Conservation (phyloP, 768 basidiomycete genomes). For the Russula griseocarnosa region DNA sequence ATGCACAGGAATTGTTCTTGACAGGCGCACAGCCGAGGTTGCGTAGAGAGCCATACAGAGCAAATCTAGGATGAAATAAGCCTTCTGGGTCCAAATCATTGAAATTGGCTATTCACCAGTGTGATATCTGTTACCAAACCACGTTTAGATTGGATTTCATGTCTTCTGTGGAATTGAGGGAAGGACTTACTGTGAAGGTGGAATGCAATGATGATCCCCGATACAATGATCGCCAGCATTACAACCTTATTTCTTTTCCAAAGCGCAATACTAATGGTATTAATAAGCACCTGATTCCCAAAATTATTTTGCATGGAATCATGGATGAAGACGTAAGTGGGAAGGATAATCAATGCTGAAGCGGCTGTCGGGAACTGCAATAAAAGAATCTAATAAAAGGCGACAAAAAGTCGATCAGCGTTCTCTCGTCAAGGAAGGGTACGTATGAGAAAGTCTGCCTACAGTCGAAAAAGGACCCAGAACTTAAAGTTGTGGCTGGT, state of each 20-base stretch:
- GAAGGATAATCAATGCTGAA: neutral
- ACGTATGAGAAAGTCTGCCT: neutral
- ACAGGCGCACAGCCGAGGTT: neutral
- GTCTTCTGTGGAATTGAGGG: too few species aligned
- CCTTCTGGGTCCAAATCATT: neutral
- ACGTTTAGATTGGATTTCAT: neutral
- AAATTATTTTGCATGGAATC: neutral
- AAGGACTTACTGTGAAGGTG: neutral
- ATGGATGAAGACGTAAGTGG: neutral
- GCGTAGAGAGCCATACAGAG: neutral
- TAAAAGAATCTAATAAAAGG: neutral
- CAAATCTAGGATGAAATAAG: neutral
- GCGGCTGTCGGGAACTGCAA: neutral
- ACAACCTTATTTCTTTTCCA: neutral
- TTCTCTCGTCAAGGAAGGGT: neutral
- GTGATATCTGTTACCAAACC: neutral
- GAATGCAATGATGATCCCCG: neutral
- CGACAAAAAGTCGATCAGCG: neutral
- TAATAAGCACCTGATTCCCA: neutral
- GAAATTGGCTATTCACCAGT: neutral
- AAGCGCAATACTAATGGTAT: neutral
- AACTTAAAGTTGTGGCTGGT: neutral
- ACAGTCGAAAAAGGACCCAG: neutral
- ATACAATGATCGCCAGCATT: neutral
- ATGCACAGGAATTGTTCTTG: neutral